A percentile compares a stretch with the other conserved stretches of the same genome.
Evolutionary conservation across 164 flowering plant species (phyloP).

Genomic region (Malania oleifera): DNA sequence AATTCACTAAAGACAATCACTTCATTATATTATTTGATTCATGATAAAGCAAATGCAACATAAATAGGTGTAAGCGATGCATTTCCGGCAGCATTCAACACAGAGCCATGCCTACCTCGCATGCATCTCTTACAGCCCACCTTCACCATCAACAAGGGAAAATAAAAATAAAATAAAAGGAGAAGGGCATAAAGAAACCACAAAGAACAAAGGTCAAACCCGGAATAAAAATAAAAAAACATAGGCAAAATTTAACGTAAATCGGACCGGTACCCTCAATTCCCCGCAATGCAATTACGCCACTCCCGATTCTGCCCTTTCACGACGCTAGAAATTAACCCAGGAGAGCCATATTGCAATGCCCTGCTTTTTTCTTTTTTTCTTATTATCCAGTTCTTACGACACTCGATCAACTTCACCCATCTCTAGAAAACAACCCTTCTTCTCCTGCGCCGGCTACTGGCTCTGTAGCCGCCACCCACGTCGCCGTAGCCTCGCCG

Average conservation of each 20-base stretch:
- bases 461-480: conserved; percentile 11
- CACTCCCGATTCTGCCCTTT: conserved; percentile 49
- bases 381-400: too few relatives aligned
- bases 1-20: too few relatives aligned
- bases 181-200: conserved; percentile 8
- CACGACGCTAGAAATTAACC: conserved; percentile 25
- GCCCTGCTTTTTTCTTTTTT: conserved; percentile 18
- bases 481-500: conserved; percentile 10
- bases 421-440: conserved; percentile 22
- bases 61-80: conserved; percentile 67
- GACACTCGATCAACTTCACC: conserved; percentile 7
- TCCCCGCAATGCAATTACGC: conserved; percentile 72
- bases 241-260: conserved; percentile 12
- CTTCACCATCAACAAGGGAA: conserved; percentile 8
- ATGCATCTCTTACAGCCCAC: conserved; percentile 84
- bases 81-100: conserved; percentile 46
- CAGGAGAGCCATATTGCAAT: conserved; percentile 63
- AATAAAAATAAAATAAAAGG: conserved; percentile 2
- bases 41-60: conserved; percentile 16
- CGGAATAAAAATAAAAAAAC: conserved; percentile 8
- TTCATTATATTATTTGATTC: too few relatives aligned
- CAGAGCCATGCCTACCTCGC: conserved; percentile 31
- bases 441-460: conserved; percentile 14
- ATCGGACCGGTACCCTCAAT: conserved; percentile 87
- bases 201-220: conserved; percentile 8